Conservation (phyloP, 495 filamentous ascomycete genomes). For the Tuber aestivum region DNA sequence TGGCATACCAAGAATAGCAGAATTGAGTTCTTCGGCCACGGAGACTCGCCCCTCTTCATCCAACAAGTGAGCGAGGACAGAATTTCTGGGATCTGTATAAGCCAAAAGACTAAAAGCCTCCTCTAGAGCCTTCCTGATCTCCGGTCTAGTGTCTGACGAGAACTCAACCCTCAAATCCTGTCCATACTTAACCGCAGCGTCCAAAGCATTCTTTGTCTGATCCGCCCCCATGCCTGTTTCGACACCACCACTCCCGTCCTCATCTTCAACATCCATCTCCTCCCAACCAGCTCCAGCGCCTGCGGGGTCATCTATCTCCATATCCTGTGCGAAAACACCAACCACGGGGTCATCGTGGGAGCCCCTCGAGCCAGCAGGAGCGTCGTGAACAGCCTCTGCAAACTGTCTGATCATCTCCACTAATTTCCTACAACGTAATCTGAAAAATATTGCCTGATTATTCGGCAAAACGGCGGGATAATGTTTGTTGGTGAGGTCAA, state of each 20-base stretch:
- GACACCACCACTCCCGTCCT: slow-evolving; percentile 51
- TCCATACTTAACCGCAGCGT: slow-evolving; percentile 73
- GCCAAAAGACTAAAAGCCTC: slow-evolving; percentile 88
- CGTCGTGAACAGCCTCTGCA: slow-evolving; percentile 56
- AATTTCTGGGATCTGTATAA: slow-evolving; percentile 71
- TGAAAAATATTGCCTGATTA: slow-evolving; percentile 87
- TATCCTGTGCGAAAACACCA: slow-evolving; percentile 61
- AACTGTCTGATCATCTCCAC: slow-evolving; percentile 89
- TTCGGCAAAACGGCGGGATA: slow-evolving; percentile 76
- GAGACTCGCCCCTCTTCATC: slow-evolving; percentile 67
- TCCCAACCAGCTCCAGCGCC: slow-evolving; percentile 47
- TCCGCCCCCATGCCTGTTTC: slow-evolving; percentile 49
- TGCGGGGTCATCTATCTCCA: slow-evolving; percentile 72
- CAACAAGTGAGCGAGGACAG: slow-evolving; percentile 68
- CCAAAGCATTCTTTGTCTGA: slow-evolving; percentile 43
- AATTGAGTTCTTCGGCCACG: slow-evolving; percentile 91
- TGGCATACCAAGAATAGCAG: slow-evolving; percentile 77
- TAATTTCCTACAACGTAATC: slow-evolving; percentile 83
- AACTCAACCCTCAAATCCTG: slow-evolving; percentile 73
- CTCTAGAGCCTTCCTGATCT: slow-evolving; percentile 66
- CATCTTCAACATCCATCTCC: slow-evolving; percentile 52
- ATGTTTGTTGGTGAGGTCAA: slow-evolving; percentile 69
- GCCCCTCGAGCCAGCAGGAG: slow-evolving; percentile 38
- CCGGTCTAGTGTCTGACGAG: slow-evolving; percentile 57
- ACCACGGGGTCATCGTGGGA: slow-evolving; percentile 42